A percentile compares a stretch with the other conserved stretches of the same genome.
phyloP scores from a whole-genome alignment of 768 basidiomycete genomes.

The Lentinula lateritia region DNA sequence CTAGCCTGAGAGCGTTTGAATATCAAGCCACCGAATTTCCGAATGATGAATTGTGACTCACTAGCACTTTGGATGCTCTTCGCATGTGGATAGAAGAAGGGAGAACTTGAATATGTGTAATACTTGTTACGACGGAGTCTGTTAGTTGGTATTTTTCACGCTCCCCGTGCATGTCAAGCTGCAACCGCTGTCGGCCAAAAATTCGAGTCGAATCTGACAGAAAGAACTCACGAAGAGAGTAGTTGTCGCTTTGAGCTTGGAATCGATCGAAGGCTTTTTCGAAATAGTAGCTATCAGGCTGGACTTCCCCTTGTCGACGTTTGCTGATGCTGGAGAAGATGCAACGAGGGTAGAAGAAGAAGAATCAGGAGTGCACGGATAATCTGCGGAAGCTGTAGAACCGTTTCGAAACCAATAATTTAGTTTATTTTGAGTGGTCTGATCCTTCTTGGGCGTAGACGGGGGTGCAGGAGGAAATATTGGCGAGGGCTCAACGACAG shows the following conservation, averaged over 20 bases:
- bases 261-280: conserved; percentile 2
- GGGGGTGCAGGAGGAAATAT: neutral
- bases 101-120: too few species aligned
- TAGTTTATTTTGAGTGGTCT: neutral
- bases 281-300: neutral
- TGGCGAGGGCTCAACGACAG: neutral
- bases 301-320: neutral
- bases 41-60: neutral
- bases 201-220: neutral
- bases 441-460: neutral
- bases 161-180: neutral
- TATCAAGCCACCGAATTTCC: too few species aligned
- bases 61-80: conserved; percentile 2
- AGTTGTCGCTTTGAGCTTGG: neutral
- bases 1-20: neutral
- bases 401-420: neutral
- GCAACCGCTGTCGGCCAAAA: neutral
- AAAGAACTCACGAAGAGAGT: conserved; percentile 1
- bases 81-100: neutral
- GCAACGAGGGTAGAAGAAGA: conserved; percentile 7
- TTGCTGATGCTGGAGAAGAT: neutral
- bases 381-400: neutral
- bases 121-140: neutral
- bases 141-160: neutral
- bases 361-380: conserved; percentile 8